These are phyloP conservation scores for Ophiostoma himal-ulmi DNA, from an alignment of 2,329 filamentous ascomycete genomes.

Conservation along the genomic window DNA sequence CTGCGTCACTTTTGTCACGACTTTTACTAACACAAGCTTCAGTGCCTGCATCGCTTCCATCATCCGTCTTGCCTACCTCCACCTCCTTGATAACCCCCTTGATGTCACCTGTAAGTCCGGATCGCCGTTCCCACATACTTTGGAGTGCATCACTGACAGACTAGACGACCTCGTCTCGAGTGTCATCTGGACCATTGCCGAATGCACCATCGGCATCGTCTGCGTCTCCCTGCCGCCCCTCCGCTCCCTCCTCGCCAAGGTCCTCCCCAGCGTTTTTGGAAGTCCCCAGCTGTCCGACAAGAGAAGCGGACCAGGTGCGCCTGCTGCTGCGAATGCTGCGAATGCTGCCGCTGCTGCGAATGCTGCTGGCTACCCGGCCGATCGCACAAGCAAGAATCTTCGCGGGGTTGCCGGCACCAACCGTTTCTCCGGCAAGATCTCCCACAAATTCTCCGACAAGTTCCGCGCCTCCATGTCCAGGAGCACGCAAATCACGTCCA, in stretches of 20 bases:
- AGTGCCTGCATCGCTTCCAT: constrained; percentile 30
- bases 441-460: background rate
- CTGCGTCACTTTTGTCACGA: background rate
- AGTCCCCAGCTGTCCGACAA: background rate
- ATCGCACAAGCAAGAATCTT: background rate
- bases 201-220: constrained; percentile 33
- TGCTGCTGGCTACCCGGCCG: background rate
- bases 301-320: background rate
- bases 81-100: constrained; percentile 25
- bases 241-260: constrained; percentile 23
- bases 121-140: no score
- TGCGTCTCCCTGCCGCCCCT: constrained; percentile 34
- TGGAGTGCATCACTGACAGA: background rate
- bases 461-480: background rate
- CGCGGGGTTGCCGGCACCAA: background rate
- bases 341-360: no score
- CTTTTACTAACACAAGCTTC: background rate
- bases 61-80: constrained; percentile 29
- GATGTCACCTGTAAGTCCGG: constrained; percentile 32
- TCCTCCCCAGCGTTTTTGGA: constrained; percentile 23
- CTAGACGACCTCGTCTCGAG: constrained; percentile 31
- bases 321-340: background rate
- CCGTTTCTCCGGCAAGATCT: background rate
- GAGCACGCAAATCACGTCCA: background rate
- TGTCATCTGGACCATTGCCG: constrained; percentile 33